Evolutionary conservation across 2,329 filamentous ascomycete genomes (phyloP).

Genomic region (Neonectria neomacrospora): DNA sequence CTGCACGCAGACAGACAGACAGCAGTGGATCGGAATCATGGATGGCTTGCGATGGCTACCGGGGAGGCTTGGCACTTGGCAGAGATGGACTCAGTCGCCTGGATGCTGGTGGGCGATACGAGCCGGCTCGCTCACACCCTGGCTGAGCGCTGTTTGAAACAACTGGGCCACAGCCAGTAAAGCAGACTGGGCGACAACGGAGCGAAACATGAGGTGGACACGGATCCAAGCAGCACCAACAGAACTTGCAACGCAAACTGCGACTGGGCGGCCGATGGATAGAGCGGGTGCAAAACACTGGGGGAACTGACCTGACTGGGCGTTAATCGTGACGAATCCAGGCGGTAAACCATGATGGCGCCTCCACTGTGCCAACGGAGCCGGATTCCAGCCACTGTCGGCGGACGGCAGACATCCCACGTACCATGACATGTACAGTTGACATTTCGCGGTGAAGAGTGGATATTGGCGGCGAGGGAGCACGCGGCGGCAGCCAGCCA

Average conservation of each 20-base stretch:
- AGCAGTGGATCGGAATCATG: slow-evolving; percentile 7
- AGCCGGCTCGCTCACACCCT: slow-evolving; percentile 25
- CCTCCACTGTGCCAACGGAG: slow-evolving; percentile 29
- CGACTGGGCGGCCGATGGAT: slow-evolving; percentile 29
- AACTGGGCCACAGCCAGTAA: slow-evolving; percentile 8
- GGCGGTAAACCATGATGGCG: slow-evolving; percentile 24
- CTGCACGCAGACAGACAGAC: neutral
- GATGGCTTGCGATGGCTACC: slow-evolving; percentile 4
- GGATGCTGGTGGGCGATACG: slow-evolving; percentile 22
- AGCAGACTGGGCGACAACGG: slow-evolving; percentile 24
- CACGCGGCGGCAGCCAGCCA: neutral
- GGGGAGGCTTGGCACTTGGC: slow-evolving; percentile 19
- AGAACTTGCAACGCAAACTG: neutral
- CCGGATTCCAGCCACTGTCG: slow-evolving; percentile 34
- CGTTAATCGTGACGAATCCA: slow-evolving; percentile 39
- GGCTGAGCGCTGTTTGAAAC: slow-evolving; percentile 24
- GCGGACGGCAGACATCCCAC: slow-evolving; percentile 14
- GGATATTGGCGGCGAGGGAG: slow-evolving; percentile 8
- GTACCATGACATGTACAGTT: slow-evolving; percentile 16
- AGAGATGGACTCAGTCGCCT: slow-evolving; percentile 1
- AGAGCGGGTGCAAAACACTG: slow-evolving; percentile 22
- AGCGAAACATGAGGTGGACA: slow-evolving; percentile 31
- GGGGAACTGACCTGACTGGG: slow-evolving; percentile 19
- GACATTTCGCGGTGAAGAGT: slow-evolving; percentile 14
- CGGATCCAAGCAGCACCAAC: neutral